Base-by-base conservation (phyloP, 2,329 filamentous ascomycete genomes). In the Bipolaris gigantea region DNA sequence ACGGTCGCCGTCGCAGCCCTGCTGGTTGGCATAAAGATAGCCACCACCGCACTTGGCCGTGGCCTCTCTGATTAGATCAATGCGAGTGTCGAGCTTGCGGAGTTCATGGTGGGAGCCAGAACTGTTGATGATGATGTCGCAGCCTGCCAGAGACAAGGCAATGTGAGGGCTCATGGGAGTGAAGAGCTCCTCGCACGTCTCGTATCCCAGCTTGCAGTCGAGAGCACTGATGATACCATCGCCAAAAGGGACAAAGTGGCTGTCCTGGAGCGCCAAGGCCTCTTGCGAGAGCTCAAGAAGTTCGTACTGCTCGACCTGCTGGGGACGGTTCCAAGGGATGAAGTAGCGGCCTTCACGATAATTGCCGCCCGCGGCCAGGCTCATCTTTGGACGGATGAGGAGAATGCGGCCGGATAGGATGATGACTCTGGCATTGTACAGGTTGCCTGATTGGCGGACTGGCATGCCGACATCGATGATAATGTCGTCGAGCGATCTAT, bases 341-440 rank as follows among this genome's bases (percentile, higher is more conserved):
- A 74, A 74, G 56, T 73, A 65, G 9, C 69, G 60, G 57, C 65
- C 69, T 60, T 80, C 78, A 5, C 77, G 70, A 36, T 50, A 79
- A 63, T 79, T 89, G 2, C 88, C 88, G 69, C 89, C 86, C 56
- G 89, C 87, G 43, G 87, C 87, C 5, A 92, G 80, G 64, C 80
- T 86, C 59, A 89, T 79, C 73, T 91, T 92, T 0, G 88, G 88
- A 10, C 89, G 79, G 53, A 94, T 87, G 54, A 88, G 78, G 16
- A 92, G 74, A 18, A 92, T 86, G 73, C 86, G 85, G 46, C 84
- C 81, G 61, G 92, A 83, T 46, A 85, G 79, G 56, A 79, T 78
- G 57, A 89, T 81, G n/a, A 88, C 78, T 21, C 88, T 79, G 61
- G 47, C 47, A 70, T 69, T 90, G 75, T 85, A 90, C 50, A 81